Percentiles rank a stretch among this genome's conserved stretches.
Conservation (phyloP, 2,329 filamentous ascomycete species). For the Alternaria triticina region DNA sequence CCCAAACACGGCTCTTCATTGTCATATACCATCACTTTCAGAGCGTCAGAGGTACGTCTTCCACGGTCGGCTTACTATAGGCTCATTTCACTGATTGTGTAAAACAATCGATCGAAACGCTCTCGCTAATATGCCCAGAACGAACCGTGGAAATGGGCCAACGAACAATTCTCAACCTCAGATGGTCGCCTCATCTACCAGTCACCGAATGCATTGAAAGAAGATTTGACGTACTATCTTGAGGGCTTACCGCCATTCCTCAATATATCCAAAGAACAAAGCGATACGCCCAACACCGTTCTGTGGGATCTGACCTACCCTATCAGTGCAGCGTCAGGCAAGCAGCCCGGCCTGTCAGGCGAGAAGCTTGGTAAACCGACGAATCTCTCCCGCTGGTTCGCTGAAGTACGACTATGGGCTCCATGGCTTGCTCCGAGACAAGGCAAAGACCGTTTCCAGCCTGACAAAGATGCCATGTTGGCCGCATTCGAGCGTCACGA, state of each 20-base stretch:
- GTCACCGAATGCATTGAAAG: slow-evolving; percentile 36
- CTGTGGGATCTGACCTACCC: slow-evolving; percentile 71
- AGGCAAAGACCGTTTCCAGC: slow-evolving; percentile 68
- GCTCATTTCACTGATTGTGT: too few relatives aligned
- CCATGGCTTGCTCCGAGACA: slow-evolving; percentile 92
- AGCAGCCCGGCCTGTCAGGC: slow-evolving; percentile 64
- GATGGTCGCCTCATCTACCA: slow-evolving; percentile 70
- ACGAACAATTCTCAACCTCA: slow-evolving; percentile 65
- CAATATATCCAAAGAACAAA: slow-evolving; percentile 59
- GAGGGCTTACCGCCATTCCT: slow-evolving; percentile 64
- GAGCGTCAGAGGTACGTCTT: slow-evolving; percentile 49
- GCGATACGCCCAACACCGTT: slow-evolving; percentile 71
- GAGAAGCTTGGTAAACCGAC: slow-evolving; percentile 69
- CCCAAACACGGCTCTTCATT: slow-evolving; percentile 57
- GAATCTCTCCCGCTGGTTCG: slow-evolving; percentile 76
- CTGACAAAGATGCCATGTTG: slow-evolving; percentile 80
- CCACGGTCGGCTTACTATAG: neutral
- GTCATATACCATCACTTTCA: slow-evolving; percentile 76
- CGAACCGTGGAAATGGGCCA: slow-evolving; percentile 73
- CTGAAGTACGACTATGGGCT: slow-evolving; percentile 77
- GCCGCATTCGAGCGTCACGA: slow-evolving; percentile 76
- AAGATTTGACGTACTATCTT: slow-evolving; percentile 64
- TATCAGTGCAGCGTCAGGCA: slow-evolving; percentile 62
- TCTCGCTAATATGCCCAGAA: slow-evolving; percentile 26
- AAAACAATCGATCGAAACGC: neutral